Conservation (phyloP, 129 eudicot species). For the Saussurea involucrata region DNA sequence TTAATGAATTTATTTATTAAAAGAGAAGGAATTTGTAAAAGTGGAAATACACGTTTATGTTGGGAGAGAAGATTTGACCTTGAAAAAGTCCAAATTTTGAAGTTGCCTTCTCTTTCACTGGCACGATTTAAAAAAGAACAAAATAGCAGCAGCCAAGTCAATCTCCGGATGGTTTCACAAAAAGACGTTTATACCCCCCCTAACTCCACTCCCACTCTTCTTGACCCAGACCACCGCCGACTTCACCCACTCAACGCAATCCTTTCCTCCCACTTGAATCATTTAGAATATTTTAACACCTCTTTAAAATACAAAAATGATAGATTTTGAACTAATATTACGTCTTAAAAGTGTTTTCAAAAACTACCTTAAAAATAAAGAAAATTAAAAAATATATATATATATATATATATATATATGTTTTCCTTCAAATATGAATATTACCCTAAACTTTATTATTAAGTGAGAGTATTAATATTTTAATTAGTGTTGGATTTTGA, state of each 20-base stretch:
- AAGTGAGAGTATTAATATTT: too few relatives aligned
- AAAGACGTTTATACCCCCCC: conserved; percentile 25
- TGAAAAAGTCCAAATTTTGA: conserved; percentile 28
- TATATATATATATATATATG: too few relatives aligned
- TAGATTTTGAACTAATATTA: too few relatives aligned
- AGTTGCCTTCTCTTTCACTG: conserved; percentile 7
- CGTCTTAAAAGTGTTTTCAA: too few relatives aligned
- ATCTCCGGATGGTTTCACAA: conserved; percentile 10
- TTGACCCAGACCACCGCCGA: conserved; percentile 47
- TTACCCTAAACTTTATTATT: too few relatives aligned
- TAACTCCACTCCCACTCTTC: conserved; percentile 34
- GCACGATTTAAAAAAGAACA: neutral
- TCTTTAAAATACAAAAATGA: too few relatives aligned
- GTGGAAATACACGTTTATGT: conserved; percentile 21
- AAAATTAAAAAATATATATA: too few relatives aligned
- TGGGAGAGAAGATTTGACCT: conserved; percentile 29
- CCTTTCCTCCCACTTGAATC: conserved; percentile 11
- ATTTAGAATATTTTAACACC: too few relatives aligned
- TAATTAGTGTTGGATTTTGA: too few relatives aligned
- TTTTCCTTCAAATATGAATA: too few relatives aligned
- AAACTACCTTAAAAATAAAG: too few relatives aligned
- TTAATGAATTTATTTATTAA: too few relatives aligned
- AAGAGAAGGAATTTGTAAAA: neutral
- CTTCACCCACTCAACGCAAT: conserved; percentile 44
- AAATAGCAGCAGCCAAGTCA: conserved; percentile 21